A percentile compares a stretch with the other conserved stretches of the same genome.
phyloP scores from a whole-genome alignment of 2,329 filamentous ascomycete species.

The Clonostachys chloroleuca region DNA sequence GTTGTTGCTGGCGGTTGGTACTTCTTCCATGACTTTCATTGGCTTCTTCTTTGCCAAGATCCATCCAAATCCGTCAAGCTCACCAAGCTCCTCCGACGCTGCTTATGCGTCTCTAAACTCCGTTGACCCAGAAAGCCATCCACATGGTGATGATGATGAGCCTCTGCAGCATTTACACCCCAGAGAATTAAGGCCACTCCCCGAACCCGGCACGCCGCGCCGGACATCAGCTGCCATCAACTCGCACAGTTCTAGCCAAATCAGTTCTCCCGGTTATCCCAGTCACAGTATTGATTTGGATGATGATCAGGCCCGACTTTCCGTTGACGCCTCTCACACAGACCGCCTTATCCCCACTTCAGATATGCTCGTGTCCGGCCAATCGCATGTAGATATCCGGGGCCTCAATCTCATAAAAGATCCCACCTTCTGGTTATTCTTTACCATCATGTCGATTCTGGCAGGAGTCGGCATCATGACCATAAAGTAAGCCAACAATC shows the following conservation, averaged over 20 bases:
- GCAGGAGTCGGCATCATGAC: constrained; percentile 96
- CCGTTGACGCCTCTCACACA: constrained; percentile 21
- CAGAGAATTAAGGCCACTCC: constrained; percentile 28
- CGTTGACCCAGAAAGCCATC: background rate
- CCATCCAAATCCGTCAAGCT: constrained; percentile 42
- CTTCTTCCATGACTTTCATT: constrained; percentile 67
- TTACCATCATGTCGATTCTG: constrained; percentile 81
- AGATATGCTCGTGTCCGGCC: background rate
- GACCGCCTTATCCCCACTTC: background rate
- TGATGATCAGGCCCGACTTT: constrained; percentile 4
- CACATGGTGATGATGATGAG: constrained; percentile 12
- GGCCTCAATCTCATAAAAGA: constrained; percentile 69
- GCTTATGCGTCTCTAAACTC: constrained; percentile 47
- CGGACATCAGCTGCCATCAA: constrained; percentile 24
- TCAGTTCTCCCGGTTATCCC: background rate
- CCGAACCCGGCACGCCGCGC: constrained; percentile 63
- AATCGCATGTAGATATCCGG: constrained; percentile 75
- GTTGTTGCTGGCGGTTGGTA: constrained; percentile 74
- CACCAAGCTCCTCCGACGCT: constrained; percentile 7
- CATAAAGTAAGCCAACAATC: constrained; percentile 70
- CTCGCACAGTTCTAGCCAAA: constrained; percentile 2
- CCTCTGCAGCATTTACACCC: constrained; percentile 34
- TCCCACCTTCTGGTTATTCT: constrained; percentile 87
- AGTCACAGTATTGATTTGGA: constrained; percentile 1
- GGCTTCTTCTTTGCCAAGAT: constrained; percentile 85